Evolutionary conservation across 345 rosid genomes (phyloP).

Genomic region (Syzygium aromaticum): DNA sequence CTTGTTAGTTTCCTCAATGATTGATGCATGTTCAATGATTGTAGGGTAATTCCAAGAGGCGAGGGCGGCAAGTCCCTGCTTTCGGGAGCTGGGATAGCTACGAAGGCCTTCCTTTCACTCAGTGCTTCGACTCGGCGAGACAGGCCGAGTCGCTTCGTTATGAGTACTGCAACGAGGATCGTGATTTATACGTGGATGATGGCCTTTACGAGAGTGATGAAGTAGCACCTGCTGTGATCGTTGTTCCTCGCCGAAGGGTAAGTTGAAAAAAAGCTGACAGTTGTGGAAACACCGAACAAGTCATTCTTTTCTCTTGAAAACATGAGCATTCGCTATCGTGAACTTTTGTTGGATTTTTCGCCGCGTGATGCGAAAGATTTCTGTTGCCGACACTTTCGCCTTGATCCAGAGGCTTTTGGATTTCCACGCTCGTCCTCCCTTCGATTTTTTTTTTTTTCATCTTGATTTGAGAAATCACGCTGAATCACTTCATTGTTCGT

Average conservation of each 20-base stretch:
- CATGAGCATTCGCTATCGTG: not conserved
- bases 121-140: constrained; percentile 27
- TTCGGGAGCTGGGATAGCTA: constrained; percentile 35
- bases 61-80: constrained; percentile 16
- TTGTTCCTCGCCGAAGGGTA: constrained; percentile 29
- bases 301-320: not conserved
- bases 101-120: constrained; percentile 27
- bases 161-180: constrained; percentile 6
- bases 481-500: not conserved
- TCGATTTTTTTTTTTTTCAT: not conserved
- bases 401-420: not conserved
- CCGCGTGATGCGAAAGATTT: not conserved
- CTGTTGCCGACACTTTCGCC: not conserved
- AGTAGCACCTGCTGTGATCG: constrained; percentile 15
- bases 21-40: not conserved
- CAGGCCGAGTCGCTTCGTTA: constrained; percentile 16
- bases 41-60: not conserved
- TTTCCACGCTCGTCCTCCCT: not conserved
- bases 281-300: not conserved
- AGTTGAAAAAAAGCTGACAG: not conserved
- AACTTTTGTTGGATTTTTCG: not conserved
- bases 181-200: constrained; percentile 16
- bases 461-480: not conserved
- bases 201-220: constrained; percentile 15
- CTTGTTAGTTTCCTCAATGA: not conserved